A percentile compares a stretch with the other conserved stretches of the same genome.
These are phyloP conservation scores for Aspergillus wentii DNA, from an alignment of 495 filamentous ascomycete genomes.

Conservation along the genomic window DNA sequence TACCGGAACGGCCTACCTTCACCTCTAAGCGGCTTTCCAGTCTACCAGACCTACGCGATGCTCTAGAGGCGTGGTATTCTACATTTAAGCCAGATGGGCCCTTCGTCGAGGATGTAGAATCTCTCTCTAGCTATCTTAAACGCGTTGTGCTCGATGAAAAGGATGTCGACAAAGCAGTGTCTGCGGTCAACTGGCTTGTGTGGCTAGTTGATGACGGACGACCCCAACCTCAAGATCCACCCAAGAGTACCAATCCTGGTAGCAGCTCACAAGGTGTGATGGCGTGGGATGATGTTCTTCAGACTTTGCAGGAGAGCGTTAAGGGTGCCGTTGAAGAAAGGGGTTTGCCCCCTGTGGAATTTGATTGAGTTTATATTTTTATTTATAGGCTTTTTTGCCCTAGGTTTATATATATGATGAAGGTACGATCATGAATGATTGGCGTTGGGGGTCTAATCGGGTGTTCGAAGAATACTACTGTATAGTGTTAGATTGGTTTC, in stretches of 20 bases:
- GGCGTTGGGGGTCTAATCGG: too few relatives aligned
- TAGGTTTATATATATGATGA: not conserved
- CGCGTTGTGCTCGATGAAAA: conserved; percentile 67
- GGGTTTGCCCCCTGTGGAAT: conserved; percentile 59
- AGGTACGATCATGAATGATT: not conserved
- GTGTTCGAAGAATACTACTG: too few relatives aligned
- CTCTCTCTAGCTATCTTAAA: conserved; percentile 61
- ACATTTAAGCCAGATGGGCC: conserved; percentile 66
- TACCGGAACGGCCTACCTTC: conserved; percentile 56
- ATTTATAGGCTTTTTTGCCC: not conserved
- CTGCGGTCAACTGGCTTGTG: conserved; percentile 63
- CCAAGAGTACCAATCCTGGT: conserved; percentile 1
- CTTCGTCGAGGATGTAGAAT: conserved; percentile 69
- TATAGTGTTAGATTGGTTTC: too few relatives aligned
- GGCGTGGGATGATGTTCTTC: conserved; percentile 50
- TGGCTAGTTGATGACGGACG: conserved; percentile 61
- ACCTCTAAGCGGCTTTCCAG: conserved; percentile 54
- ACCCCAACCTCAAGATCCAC: conserved; percentile 11
- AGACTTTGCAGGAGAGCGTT: conserved; percentile 50
- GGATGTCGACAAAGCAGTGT: conserved; percentile 69
- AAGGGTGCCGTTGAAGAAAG: conserved; percentile 56
- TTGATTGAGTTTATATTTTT: conserved; percentile 19
- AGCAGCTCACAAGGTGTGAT: conserved; percentile 6
- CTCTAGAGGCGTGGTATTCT: conserved; percentile 61
- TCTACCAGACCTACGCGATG: conserved; percentile 53